Evolutionary conservation across 805 yeast species (phyloP), one percentile per base, ranked within the genome.

Genomic region (Lipomyces yamanashiensis): DNA sequence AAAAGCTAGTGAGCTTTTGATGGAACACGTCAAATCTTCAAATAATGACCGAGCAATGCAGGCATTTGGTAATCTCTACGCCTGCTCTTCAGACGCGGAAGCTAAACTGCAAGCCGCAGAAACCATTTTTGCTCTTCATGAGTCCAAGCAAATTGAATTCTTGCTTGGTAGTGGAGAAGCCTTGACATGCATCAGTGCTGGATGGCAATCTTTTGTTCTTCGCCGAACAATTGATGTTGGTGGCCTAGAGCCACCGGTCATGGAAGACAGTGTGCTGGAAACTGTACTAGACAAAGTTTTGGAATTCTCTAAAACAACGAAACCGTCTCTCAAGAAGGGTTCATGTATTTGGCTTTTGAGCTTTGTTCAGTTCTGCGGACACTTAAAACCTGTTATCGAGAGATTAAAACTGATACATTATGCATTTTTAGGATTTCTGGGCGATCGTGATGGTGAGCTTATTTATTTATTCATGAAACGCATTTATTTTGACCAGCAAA

Each of bases 261-360:
- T 34, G 7, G 64, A 53, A n/a, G 41, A 54, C 76, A 59, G 62
- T 73, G 44, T 71, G 58, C 41, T 72, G 58, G 48, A 49, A 1
- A 50, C 64, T 7, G 76, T 90, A 2, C 72, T 90, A n/a, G 73
- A 78, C 0, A 73, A 74, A 5, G 78, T 89, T 0, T 75, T 92
- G 33, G 73, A 73, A 15, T 79, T 85, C 0, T 84, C 90, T 65
- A 74, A 80, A 2, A 79, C 83, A 7, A 84, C 96, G 0, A 89
- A 89, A 68, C 97, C 97, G 0, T 76, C 87, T 0, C 74, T 90
- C 39, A 80, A 96, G 65, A 87, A 83, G 66, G 59, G 92, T 0
- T 84, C 91, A 0, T 90, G 97, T 75, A 83, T 93, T 45, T 91
- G 98, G 96, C 77, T 93, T 33, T 79, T 93, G 15, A 88, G 96